Base-by-base conservation (phyloP, 2,329 filamentous ascomycete species). In the Aspergillus hiratsukae region DNA sequence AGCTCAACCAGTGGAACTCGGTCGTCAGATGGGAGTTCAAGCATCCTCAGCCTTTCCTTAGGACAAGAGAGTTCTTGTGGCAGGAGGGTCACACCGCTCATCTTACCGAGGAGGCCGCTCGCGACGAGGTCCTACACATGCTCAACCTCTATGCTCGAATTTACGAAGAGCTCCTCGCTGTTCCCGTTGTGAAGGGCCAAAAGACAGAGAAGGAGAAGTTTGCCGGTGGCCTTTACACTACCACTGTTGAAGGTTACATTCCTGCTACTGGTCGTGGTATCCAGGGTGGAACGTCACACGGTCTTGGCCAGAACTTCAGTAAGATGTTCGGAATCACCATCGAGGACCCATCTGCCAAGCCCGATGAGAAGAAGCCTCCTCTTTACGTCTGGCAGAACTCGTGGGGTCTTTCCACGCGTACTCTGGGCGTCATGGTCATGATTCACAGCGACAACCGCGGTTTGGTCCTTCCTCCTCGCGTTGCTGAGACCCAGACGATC, bases 141-240 rank as follows among this genome's bases (percentile, higher is more conserved):
- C 84, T 99, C 48, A 92, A 97, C 72, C 86, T 90, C 66, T 99
- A 99, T 69, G 90, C 92, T 46, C 86, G 86, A 62, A 87, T 99
- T 58, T 99, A 97, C 76, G 89, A 97, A 76, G 82, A 99, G 67
- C 84, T 99, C 28, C 86, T 99, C 35, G 94, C 94, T 50, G 91
- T 97, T 45, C 94, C 94, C 35, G 92, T 99, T 11, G 90, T 99
- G 60, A 90, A 92, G 69, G 94, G 94, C 46, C 82, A 82, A 69
- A 99, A 99, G 84, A 99, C 95, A 0, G 91, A 96, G 72, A 96
- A 96, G 70, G 94, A 99, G 79, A 96, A 96, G 79, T 99, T 99
- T 67, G 92, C 94, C 8, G 94, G 94, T 72, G 92, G 92, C 64
- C 87, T 93, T 77, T 99, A 96, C 80, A 97, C 94, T 49, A 96